A percentile compares a stretch with the other conserved stretches of the same genome.
phyloP scores from a whole-genome alignment of 2,329 filamentous ascomycete genomes.

The Reticulascus tulasneorum region DNA sequence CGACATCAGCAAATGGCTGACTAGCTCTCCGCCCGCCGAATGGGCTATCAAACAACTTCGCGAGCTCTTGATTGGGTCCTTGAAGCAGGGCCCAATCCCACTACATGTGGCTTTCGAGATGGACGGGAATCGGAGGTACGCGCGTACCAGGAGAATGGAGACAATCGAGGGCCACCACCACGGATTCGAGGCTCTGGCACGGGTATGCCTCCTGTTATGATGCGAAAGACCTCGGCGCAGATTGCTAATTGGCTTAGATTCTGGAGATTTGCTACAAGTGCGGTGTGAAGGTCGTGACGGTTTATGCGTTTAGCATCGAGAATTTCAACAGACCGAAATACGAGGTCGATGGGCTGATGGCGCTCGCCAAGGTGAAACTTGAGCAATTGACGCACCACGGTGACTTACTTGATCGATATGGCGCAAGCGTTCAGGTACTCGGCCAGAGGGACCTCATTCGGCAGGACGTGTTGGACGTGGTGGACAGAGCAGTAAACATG shows the following conservation, averaged over 20 bases:
- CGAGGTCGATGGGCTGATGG: conserved; percentile 95
- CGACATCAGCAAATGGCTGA: conserved; percentile 61
- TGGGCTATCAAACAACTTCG: conserved; percentile 77
- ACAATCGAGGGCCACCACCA: conserved; percentile 94
- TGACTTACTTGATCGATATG: conserved; percentile 87
- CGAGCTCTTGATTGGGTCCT: conserved; percentile 80
- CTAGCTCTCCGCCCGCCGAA: conserved; percentile 86
- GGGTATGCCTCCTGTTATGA: conserved; percentile 47
- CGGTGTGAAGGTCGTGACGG: conserved; percentile 92
- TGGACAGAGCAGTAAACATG: conserved; percentile 80
- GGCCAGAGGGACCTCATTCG: conserved; percentile 82
- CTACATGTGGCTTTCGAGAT: conserved; percentile 99
- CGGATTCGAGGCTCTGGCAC: conserved; percentile 90
- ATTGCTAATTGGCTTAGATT: conserved; percentile 54
- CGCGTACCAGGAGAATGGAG: conserved; percentile 85
- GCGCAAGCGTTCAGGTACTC: conserved; percentile 78
- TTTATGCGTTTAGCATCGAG: conserved; percentile 98
- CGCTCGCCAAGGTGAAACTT: conserved; percentile 93
- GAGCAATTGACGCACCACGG: conserved; percentile 90
- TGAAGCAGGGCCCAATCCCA: conserved; percentile 87
- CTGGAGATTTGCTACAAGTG: conserved; percentile 98
- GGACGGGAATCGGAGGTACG: conserved; percentile 96
- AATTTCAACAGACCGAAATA: conserved; percentile 97
- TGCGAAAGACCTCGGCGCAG: neutral
- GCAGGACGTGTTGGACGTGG: conserved; percentile 81